phyloP scores from a whole-genome alignment of 169 alveolate species.

The Plasmodium reichenowi region DNA sequence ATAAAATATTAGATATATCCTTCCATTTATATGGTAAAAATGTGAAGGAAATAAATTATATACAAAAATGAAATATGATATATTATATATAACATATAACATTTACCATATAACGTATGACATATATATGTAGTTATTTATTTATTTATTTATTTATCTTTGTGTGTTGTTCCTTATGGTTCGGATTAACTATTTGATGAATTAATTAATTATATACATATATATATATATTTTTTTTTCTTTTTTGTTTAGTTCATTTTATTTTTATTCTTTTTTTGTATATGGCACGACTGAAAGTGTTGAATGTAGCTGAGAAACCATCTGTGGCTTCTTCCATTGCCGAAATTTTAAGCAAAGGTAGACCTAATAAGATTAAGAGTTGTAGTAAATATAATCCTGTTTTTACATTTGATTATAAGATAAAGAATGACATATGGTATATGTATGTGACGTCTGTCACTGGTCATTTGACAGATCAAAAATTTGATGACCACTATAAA shows the following conservation, averaged over 20 bases:
- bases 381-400: constrained; percentile 58
- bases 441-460: constrained; percentile 83
- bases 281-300: constrained; percentile 84
- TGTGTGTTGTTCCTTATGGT: no score
- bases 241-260: neutral
- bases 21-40: no score
- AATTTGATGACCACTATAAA: constrained; percentile 94
- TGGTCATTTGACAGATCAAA: constrained; percentile 97
- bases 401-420: constrained; percentile 54
- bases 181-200: no score
- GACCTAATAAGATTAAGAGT: constrained; percentile 84
- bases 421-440: constrained; percentile 65
- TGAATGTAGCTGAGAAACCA: constrained; percentile 99
- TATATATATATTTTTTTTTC: neutral
- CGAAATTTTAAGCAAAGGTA: constrained; percentile 90
- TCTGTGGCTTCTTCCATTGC: constrained; percentile 98
- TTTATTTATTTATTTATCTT: no score
- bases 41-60: no score
- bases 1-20: no score
- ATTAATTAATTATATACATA: neutral
- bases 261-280: neutral
- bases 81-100: no score
- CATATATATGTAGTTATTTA: no score
- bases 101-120: no score
- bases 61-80: no score